Base-by-base conservation (phyloP, 1,284 basidiomycete genomes). In the Ceratobasidium sp. region DNA sequence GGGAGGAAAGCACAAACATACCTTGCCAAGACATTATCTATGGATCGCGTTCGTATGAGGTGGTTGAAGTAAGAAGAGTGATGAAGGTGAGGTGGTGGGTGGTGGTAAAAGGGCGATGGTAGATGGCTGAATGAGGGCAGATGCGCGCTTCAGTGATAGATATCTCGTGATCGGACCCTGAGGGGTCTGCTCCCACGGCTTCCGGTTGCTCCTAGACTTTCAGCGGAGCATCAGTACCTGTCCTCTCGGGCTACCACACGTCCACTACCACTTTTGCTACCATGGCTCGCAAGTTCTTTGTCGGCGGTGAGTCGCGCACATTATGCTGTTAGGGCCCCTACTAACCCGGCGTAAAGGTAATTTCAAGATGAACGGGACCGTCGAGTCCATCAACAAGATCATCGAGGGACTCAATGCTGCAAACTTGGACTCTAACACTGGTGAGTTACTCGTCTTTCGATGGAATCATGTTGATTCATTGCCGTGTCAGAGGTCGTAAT, bases 351-450 rank as follows among this genome's bases (percentile, higher is more conserved):
- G 60, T 38, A 57, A 55, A 82, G 83, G 94, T 59, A 98, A 98
- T 90, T 97, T 97, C 90, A 98, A 98, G 88, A 93, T 97, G 91
- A 98, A 98, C 88, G 88, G 88, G 79, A 90, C 91, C 62, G 86
- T 87, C 80, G 88, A 89, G 81, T 88, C 90, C 81, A 92, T 94
- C 85, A 86, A 87, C 81, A 86, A 87, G 68, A 89, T 98, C 82
- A 86, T 95, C 81, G 85, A 90, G 69, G 83, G 86, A 75, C 86
- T 97, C 79, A 96, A 96, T 87, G 86, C 89, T 14, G 94, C 94
- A 78, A 87, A 91, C 69, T 86, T 97, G 71, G 93, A 96, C 85
- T 86, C 90, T 54, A 85, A 88, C 62, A 91, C 92, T 78, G 95
- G 96, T 94, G 80, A 80, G 90, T 52, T 30, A 76, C 77, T 71